Percentiles rank a stretch among this genome's conserved stretches.
Conservation (phyloP, 139 green algal genomes). For the Dunaliella primolecta region DNA sequence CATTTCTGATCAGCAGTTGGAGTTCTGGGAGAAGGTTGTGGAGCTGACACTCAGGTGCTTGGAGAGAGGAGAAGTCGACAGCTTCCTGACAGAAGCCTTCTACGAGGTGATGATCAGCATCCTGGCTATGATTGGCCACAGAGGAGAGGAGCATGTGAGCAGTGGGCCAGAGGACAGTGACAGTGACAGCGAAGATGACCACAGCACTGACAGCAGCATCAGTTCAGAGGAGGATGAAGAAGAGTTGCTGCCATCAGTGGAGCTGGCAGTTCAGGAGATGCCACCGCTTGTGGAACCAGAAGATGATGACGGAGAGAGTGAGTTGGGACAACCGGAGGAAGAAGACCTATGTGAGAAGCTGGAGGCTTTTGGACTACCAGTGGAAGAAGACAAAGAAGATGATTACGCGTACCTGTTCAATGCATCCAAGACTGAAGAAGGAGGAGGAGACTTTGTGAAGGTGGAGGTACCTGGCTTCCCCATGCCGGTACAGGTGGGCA, state of each 20-base stretch:
- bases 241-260: no score
- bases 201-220: not conserved
- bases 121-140: not conserved
- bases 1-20: not conserved
- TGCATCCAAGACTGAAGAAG: not conserved
- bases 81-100: not conserved
- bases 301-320: not conserved
- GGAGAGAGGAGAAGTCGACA: not conserved
- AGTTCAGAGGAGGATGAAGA: not conserved
- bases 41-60: not conserved
- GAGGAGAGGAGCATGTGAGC: not conserved
- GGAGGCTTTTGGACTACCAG: not conserved
- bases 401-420: not conserved
- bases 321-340: not conserved
- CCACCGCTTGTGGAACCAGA: not conserved
- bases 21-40: not conserved
- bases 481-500: not conserved
- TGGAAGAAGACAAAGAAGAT: not conserved
- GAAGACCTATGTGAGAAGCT: not conserved
- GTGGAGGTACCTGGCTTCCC: not conserved
- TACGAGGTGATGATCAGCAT: not conserved
- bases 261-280: no score
- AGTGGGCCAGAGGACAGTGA: not conserved
- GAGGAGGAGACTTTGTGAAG: not conserved
- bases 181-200: not conserved